Evolutionary conservation across 129 eudicot genomes (phyloP), one percentile per base, ranked within the genome.

Genomic region (Arctium minus): DNA sequence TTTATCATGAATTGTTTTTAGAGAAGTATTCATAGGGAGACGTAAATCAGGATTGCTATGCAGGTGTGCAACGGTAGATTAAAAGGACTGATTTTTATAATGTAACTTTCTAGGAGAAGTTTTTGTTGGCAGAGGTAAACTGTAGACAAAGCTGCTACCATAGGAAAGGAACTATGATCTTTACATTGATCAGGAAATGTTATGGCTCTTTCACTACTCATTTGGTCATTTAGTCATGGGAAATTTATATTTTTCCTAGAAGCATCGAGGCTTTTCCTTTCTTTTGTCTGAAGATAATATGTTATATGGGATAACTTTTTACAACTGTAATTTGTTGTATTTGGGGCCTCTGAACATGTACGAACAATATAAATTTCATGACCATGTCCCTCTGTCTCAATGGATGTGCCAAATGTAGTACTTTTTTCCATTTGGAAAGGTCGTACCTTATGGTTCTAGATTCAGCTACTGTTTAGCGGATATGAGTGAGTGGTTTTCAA

Each of bases 81-180:
- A 67, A 67, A 67, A 67, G 71, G 71, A 67, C 71, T 8, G 71
- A 27, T 17, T 67, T 67, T 65, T 67, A 2, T 67, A 27, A 67
- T 27, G 33, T 8, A 6, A 67, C 12, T 67, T 67, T 67, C 12
- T 67, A 17, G 68, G 68, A 67, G 13, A 27, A 67, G 1, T 67
- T 8, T 64, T 67, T 10, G 5, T 67, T 22, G 35, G 71, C 71
- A 67, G 35, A 22, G 35, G 35, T 60, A 67, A 65, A 67, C 71
- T 67, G 71, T 67, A 67, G 71, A 22, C 71, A 67, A 67, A 67
- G 71, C 33, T 67, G 12, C 15, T 65, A 65, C 13, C 35, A 67
- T 67, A 67, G 71, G 71, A 67, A 67, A 67, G 71, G 71, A 67
- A 67, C 35, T 67, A 67, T 67, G 71, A 67, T 67, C 13, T 67